Evolutionary conservation across 2,329 filamentous ascomycete species (phyloP).

Genomic region (Escovopsis weberi): DNA sequence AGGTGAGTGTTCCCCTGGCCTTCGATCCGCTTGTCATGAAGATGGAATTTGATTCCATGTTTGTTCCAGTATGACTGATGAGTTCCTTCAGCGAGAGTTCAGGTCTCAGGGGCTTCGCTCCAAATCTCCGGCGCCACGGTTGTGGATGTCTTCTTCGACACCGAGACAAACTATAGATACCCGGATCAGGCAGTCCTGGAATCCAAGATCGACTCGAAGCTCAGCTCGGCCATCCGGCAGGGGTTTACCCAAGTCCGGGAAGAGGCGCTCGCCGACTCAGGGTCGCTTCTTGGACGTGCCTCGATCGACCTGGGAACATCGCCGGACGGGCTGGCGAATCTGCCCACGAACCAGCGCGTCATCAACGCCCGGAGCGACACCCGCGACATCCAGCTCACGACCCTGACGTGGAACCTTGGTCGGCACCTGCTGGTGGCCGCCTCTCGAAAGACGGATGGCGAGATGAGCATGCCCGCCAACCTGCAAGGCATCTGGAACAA

Average conservation of each 20-base stretch:
- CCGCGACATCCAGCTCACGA: constrained; percentile 10
- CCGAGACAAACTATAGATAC: constrained; percentile 13
- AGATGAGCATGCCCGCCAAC: constrained; percentile 12
- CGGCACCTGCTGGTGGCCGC: constrained; percentile 12
- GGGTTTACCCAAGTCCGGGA: constrained; percentile 8
- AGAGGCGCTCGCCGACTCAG: constrained; percentile 10
- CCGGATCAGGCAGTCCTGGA: constrained; percentile 8
- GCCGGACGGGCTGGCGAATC: constrained; percentile 4
- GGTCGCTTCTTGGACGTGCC: constrained; percentile 9
- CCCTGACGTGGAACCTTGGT: constrained; percentile 13
- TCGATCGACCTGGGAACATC: constrained; percentile 11
- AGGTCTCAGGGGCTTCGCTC: constrained; percentile 6
- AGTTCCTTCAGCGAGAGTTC: no score
- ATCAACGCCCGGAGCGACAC: constrained; percentile 2
- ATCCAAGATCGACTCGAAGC: constrained; percentile 10
- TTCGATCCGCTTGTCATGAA: not conserved
- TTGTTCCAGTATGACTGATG: not conserved
- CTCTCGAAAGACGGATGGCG: constrained; percentile 9
- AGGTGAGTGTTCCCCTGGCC: constrained; percentile 3
- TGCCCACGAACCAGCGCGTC: constrained; percentile 6
- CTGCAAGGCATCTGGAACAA: constrained; percentile 16
- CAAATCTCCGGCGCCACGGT: constrained; percentile 9
- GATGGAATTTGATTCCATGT: constrained; percentile 1
- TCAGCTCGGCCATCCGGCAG: constrained; percentile 8
- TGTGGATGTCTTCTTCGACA: constrained; percentile 14